Conservation (phyloP, 1,284 basidiomycete species). For the Ganoderma lucidum region DNA sequence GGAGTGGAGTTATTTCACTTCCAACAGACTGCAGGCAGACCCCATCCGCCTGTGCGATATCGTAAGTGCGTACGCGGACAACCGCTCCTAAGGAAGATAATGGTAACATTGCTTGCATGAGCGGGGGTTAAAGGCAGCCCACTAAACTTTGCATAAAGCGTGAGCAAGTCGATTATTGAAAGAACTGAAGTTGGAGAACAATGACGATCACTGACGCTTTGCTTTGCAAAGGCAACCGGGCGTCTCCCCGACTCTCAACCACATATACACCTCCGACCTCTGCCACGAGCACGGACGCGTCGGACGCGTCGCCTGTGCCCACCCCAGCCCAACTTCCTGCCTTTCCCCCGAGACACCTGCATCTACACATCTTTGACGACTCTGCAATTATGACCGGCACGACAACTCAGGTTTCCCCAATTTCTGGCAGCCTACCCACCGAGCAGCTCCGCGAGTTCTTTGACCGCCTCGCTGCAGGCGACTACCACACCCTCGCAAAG, state of each 20-base stretch:
- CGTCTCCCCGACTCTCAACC: slow-evolving; percentile 18
- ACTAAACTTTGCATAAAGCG: too few species aligned
- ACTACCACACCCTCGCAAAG: slow-evolving; percentile 27
- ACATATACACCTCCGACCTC: slow-evolving; percentile 19
- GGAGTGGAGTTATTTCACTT: not conserved
- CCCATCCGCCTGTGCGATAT: not conserved
- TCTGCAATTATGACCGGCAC: slow-evolving; percentile 13
- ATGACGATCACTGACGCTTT: slow-evolving; percentile 17
- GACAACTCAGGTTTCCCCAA: slow-evolving; percentile 5
- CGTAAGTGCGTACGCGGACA: not conserved
- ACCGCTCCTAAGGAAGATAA: not conserved
- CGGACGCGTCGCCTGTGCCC: slow-evolving; percentile 11
- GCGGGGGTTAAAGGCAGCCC: not conserved
- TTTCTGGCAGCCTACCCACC: slow-evolving; percentile 10
- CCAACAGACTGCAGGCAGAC: not conserved
- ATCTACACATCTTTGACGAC: not conserved
- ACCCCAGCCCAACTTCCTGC: not conserved
- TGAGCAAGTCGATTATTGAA: not conserved
- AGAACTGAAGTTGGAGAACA: slow-evolving; percentile 14
- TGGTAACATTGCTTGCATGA: not conserved
- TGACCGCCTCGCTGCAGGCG: slow-evolving; percentile 32
- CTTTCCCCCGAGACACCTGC: slow-evolving; percentile 1
- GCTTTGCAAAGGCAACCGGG: slow-evolving; percentile 22
- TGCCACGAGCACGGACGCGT: slow-evolving; percentile 18
- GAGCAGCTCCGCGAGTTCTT: slow-evolving; percentile 29